Conservation (phyloP, 2,329 filamentous ascomycete species). For the Colletotrichum tanaceti region DNA sequence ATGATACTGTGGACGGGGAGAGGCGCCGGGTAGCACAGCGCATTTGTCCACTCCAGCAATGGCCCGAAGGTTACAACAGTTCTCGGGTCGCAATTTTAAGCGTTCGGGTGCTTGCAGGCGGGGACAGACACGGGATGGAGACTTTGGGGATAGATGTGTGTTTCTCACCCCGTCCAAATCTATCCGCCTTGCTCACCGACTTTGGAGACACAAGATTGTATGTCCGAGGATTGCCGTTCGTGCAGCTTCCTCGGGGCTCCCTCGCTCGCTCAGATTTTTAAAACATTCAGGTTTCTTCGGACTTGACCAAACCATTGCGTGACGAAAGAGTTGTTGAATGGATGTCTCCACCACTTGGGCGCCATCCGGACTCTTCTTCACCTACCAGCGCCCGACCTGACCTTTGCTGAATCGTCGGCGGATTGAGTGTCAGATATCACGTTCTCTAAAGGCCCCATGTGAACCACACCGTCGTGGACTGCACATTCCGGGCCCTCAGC, state of each 20-base stretch:
- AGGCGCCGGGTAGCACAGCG: background rate
- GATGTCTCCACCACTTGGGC: background rate
- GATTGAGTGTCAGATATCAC: background rate
- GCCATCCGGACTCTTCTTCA: background rate
- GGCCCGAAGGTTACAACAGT: background rate
- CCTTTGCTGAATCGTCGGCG: too few species aligned
- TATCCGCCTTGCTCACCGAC: background rate
- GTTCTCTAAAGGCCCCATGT: conserved; percentile 5
- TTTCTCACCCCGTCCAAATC: background rate
- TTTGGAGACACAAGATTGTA: background rate
- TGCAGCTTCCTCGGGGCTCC: background rate
- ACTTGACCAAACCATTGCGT: background rate
- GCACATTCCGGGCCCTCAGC: conserved; percentile 6
- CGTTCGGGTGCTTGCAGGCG: conserved; percentile 16
- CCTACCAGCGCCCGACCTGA: background rate
- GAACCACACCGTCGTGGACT: conserved; percentile 18
- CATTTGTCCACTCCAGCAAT: background rate
- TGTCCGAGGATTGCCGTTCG: background rate
- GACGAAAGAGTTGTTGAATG: background rate
- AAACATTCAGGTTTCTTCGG: too few species aligned
- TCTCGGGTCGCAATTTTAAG: conserved; percentile 5
- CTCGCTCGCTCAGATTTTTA: background rate
- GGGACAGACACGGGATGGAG: background rate
- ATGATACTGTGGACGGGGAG: background rate
- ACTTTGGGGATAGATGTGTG: background rate